Evolutionary conservation across 768 basidiomycete genomes (phyloP).

Genomic region (Tulasnella sp.): DNA sequence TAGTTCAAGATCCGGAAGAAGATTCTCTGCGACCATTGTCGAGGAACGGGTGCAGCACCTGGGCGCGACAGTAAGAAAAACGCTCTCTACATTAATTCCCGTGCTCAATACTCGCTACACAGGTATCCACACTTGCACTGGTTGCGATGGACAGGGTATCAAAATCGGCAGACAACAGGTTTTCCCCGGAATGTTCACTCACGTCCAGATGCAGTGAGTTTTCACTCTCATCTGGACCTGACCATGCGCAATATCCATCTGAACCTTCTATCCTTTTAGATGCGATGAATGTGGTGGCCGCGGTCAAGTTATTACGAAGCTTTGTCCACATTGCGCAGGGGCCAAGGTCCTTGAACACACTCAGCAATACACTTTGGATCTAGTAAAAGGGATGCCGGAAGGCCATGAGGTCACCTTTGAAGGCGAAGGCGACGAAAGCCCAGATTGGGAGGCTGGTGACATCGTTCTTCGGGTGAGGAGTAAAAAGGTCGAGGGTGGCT

Average conservation of each 20-base stretch:
- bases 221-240: neutral
- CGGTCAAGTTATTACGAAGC: slow-evolving; percentile 65
- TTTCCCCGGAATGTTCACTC: slow-evolving; percentile 94
- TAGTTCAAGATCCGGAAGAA: slow-evolving; percentile 91
- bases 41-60: slow-evolving; percentile 88
- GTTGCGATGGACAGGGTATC: slow-evolving; percentile 79
- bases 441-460: slow-evolving; percentile 95
- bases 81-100: slow-evolving; percentile 71
- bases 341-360: slow-evolving; percentile 73
- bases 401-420: slow-evolving; percentile 89
- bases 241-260: neutral
- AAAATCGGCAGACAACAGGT: slow-evolving; percentile 86
- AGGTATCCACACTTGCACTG: slow-evolving; percentile 68
- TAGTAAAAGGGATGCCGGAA: slow-evolving; percentile 84
- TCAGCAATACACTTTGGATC: slow-evolving; percentile 76
- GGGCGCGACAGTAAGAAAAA: slow-evolving; percentile 82
- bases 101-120: slow-evolving; percentile 43
- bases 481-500: slow-evolving; percentile 67
- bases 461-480: slow-evolving; percentile 79
- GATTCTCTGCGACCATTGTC: slow-evolving; percentile 93
- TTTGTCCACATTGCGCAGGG: slow-evolving; percentile 77
- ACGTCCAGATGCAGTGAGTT: slow-evolving; percentile 70
- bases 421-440: slow-evolving; percentile 93
- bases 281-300: slow-evolving; percentile 74
- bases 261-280: slow-evolving; percentile 22